Evolutionary conservation across 2,329 filamentous ascomycete species (phyloP).

Genomic region (Ophiostoma australiae): DNA sequence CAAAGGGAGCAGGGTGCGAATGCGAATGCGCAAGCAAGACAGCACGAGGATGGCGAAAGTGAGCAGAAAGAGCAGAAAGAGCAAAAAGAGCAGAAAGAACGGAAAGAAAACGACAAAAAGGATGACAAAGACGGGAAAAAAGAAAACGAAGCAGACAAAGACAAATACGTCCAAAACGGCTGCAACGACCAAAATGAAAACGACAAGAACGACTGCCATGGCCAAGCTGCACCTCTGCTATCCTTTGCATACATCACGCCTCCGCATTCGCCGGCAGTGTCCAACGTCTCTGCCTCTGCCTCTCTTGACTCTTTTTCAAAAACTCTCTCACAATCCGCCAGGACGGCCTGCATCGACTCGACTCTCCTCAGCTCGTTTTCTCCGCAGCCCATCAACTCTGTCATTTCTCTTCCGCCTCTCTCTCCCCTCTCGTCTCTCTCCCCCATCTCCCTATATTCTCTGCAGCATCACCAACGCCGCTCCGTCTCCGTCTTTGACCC

Average conservation of each 20-base stretch:
- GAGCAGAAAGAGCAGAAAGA: background rate
- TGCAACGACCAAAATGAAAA: background rate
- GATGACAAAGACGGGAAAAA: background rate
- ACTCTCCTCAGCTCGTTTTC: slow-evolving; percentile 9
- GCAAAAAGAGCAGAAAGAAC: background rate
- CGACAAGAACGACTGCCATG: background rate
- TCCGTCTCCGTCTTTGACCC: slow-evolving; percentile 2
- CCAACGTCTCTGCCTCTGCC: background rate
- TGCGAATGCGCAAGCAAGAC: slow-evolving; percentile 27
- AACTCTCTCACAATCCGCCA: background rate
- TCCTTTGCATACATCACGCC: slow-evolving; percentile 12
- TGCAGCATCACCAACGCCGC: background rate
- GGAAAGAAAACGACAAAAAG: background rate
- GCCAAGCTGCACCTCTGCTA: background rate
- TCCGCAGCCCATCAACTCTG: background rate
- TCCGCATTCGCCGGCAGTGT: background rate
- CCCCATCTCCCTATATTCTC: background rate
- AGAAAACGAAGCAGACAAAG: background rate
- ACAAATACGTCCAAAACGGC: background rate
- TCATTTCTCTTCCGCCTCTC: background rate
- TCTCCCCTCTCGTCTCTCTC: slow-evolving; percentile 1
- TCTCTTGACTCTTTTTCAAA: background rate
- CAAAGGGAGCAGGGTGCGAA: slow-evolving; percentile 15
- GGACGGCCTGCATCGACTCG: slow-evolving; percentile 5
- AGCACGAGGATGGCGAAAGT: background rate